Conservation (phyloP, 2,329 filamentous ascomycete species). For the Geoglossum cookeanum region DNA sequence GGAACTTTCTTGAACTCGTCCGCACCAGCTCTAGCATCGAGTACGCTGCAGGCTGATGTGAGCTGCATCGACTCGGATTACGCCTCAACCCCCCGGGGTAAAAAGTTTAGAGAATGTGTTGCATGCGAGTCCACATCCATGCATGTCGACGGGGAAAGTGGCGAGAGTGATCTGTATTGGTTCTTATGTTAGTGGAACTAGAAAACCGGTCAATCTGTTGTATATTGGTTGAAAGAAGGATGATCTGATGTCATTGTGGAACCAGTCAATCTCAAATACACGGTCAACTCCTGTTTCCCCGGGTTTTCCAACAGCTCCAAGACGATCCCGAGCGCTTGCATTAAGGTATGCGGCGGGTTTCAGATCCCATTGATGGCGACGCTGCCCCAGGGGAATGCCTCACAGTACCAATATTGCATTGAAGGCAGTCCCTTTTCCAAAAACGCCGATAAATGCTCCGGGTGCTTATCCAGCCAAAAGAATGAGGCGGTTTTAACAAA, state of each 20-base stretch:
- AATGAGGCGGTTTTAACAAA: neutral
- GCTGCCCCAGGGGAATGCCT: neutral
- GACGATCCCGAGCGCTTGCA: neutral
- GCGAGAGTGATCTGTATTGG: neutral
- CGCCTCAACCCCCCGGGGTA: neutral
- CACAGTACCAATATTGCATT: neutral
- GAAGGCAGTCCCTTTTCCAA: neutral
- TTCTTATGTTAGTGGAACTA: neutral
- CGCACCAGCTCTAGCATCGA: neutral
- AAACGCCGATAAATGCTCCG: neutral
- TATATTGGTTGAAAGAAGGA: neutral
- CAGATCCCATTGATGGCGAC: neutral
- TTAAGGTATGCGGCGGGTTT: neutral
- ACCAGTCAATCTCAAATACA: slow-evolving; percentile 1
- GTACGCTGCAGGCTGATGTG: neutral
- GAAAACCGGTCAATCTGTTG: neutral
- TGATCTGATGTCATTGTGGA: neutral
- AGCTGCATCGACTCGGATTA: neutral
- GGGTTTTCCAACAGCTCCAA: neutral
- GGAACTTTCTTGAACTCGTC: neutral
- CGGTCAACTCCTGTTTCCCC: neutral
- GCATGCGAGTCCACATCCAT: neutral
- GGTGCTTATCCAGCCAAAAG: neutral
- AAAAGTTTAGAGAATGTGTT: neutral
- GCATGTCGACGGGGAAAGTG: neutral